A percentile compares a stretch with the other conserved stretches of the same genome.
Conservation (phyloP, 441 rosid species). For the Adansonia rubrostipa region DNA sequence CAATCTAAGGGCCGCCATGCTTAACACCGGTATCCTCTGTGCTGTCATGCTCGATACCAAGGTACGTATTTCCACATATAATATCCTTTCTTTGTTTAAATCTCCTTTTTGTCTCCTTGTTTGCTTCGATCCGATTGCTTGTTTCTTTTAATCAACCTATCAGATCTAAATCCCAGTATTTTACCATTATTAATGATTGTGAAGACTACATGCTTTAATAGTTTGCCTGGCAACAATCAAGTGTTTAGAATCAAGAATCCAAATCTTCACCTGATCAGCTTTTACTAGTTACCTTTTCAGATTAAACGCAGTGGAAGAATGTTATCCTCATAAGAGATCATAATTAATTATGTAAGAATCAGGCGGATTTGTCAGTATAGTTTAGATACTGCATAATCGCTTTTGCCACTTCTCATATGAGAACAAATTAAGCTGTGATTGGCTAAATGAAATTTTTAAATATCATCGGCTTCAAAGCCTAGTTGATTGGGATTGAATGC, state of each 20-base stretch:
- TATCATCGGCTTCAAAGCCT: neutral
- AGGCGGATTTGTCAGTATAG: neutral
- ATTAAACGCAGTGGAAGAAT: neutral
- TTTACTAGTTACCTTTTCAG: too few species aligned
- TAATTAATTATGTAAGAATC: neutral
- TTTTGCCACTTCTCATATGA: neutral
- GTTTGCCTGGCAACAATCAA: neutral
- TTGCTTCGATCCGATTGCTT: neutral
- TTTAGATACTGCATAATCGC: neutral
- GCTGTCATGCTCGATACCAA: slow-evolving; percentile 98
- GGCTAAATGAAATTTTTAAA: neutral
- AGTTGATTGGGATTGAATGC: neutral
- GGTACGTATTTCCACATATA: slow-evolving; percentile 47
- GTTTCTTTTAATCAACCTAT: neutral
- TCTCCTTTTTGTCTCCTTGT: neutral
- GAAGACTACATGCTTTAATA: neutral
- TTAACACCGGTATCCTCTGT: slow-evolving; percentile 78
- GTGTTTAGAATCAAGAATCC: neutral
- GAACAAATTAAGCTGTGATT: neutral
- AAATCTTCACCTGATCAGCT: too few species aligned
- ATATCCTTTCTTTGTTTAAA: neutral
- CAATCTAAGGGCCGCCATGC: slow-evolving; percentile 80
- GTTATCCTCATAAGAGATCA: neutral
- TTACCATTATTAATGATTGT: neutral
- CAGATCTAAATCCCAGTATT: neutral